Conservation (phyloP, 768 basidiomycete genomes). For the Pleurotus platypus region DNA sequence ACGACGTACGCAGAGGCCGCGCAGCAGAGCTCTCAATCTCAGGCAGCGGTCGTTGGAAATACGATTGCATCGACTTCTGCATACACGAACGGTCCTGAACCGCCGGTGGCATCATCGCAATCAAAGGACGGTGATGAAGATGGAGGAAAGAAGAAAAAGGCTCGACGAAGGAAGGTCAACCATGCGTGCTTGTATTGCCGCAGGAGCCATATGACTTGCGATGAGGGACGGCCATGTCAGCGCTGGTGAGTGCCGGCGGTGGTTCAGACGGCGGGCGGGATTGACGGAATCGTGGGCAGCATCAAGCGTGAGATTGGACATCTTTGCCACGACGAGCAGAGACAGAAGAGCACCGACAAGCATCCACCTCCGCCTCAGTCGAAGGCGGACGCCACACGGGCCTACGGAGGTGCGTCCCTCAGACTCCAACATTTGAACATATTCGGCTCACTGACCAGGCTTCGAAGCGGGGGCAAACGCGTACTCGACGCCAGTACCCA, state of each 20-base stretch:
- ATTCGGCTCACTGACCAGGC: constrained; percentile 12
- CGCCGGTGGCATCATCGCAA: background rate
- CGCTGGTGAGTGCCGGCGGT: constrained; percentile 67
- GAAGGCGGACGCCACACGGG: constrained; percentile 30
- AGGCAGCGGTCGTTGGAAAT: background rate
- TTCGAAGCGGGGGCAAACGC: constrained; percentile 16
- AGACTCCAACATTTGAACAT: background rate
- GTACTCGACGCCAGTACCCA: constrained; percentile 11
- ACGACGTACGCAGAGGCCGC: constrained; percentile 5
- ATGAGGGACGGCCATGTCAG: constrained; percentile 86
- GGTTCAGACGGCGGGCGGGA: background rate
- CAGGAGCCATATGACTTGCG: constrained; percentile 90
- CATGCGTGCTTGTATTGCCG: constrained; percentile 94
- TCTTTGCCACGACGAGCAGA: constrained; percentile 85
- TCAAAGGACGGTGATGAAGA: constrained; percentile 31
- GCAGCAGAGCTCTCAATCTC: constrained; percentile 1
- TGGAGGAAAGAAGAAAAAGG: constrained; percentile 44
- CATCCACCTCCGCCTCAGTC: constrained; percentile 20
- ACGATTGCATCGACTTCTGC: background rate
- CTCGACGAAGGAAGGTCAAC: constrained; percentile 82
- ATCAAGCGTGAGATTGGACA: constrained; percentile 97
- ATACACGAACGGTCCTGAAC: background rate
- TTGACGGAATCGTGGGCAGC: constrained; percentile 33
- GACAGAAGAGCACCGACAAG: constrained; percentile 45
- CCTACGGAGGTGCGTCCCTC: constrained; percentile 39